Evolutionary conservation across 2,329 filamentous ascomycete genomes (phyloP).

Genomic region (Apiospora saccharicola): DNA sequence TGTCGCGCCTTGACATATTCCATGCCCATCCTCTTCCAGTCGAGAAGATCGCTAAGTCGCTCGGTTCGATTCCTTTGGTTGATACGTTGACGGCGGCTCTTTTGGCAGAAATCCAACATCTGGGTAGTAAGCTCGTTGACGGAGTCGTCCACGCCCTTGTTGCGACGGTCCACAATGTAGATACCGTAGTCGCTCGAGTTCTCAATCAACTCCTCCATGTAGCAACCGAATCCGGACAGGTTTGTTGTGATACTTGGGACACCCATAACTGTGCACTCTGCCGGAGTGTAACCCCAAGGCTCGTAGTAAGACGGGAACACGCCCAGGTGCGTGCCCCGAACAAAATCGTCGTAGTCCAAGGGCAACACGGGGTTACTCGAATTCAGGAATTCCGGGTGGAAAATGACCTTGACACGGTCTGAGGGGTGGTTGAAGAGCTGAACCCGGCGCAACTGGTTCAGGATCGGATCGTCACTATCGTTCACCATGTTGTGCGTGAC

Average conservation of each 20-base stretch:
- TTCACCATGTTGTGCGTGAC: conserved; percentile 99
- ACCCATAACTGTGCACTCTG: conserved; percentile 98
- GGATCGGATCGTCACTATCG: conserved; percentile 88
- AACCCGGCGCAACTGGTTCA: conserved; percentile 95
- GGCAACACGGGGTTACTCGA: conserved; percentile 94
- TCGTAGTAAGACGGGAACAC: conserved; percentile 99
- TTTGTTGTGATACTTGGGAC: conserved; percentile 99
- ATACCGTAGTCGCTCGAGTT: conserved; percentile 98
- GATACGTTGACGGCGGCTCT: conserved; percentile 95
- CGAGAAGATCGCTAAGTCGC: conserved; percentile 89
- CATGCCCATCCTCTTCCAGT: conserved; percentile 99
- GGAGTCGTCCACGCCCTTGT: conserved; percentile 95
- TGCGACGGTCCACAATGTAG: conserved; percentile 95
- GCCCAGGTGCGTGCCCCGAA: conserved; percentile 93
- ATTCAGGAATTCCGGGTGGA: conserved; percentile 98
- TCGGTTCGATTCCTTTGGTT: conserved; percentile 98
- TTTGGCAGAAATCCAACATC: conserved; percentile 94
- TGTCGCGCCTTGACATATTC: conserved; percentile 98
- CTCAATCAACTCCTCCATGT: conserved; percentile 99
- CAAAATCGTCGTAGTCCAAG: conserved; percentile 98
- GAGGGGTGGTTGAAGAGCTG: conserved; percentile 96
- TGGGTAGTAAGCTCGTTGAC: conserved; percentile 91
- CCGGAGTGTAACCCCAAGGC: conserved; percentile 98
- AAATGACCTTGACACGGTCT: conserved; percentile 96
- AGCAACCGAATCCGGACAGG: conserved; percentile 96